These are phyloP conservation scores for Diaporthe velutina DNA, from an alignment of 2,329 filamentous ascomycete species.

Conservation along the genomic window DNA sequence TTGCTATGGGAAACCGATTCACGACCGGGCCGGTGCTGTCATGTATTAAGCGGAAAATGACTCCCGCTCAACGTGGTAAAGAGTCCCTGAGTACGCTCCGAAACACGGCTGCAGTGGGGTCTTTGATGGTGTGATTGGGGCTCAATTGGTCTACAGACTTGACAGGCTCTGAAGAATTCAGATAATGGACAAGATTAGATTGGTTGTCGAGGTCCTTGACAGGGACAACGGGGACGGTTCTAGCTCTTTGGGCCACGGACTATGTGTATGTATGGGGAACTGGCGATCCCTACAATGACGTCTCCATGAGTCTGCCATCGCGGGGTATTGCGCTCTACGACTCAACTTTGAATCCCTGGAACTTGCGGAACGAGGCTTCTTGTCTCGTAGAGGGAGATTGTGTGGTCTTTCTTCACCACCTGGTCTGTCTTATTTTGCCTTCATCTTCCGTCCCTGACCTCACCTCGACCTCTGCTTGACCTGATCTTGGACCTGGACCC, in stretches of 20 bases:
- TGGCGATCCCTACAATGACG: constrained; percentile 26
- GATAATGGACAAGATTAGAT: background rate
- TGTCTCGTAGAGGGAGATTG: no score
- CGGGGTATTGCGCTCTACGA: background rate
- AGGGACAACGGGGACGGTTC: background rate
- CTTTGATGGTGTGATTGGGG: constrained; percentile 12
- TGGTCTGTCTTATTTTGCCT: no score
- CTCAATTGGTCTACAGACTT: background rate
- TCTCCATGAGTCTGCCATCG: constrained; percentile 17
- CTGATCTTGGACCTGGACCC: background rate
- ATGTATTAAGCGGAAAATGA: constrained; percentile 34
- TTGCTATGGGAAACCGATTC: constrained; percentile 26
- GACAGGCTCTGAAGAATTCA: background rate
- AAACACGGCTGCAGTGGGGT: constrained; percentile 26
- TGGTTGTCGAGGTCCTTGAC: background rate
- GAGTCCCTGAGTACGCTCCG: constrained; percentile 6
- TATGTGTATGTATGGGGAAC: background rate
- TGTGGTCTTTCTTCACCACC: no score
- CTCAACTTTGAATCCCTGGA: background rate
- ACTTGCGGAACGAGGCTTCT: background rate
- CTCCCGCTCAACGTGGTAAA: background rate
- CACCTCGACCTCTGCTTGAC: background rate
- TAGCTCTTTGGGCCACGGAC: background rate
- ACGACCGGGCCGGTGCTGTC: constrained; percentile 38
- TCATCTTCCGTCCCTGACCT: background rate